Conservation (phyloP, 73 alveolate species). For the Paramecium primaurelia region DNA sequence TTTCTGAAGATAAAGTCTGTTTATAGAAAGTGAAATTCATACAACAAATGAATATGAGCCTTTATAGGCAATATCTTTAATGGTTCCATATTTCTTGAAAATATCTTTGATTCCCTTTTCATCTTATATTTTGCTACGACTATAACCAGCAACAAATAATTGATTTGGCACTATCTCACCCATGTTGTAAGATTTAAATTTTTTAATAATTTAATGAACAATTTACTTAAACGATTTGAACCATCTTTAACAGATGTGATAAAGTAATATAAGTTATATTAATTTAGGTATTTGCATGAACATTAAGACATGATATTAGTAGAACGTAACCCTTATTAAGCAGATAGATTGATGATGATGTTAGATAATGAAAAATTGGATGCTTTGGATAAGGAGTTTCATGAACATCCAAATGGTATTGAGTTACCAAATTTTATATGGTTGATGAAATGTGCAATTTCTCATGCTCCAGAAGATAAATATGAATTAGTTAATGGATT, state of each 20-base stretch:
- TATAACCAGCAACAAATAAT: conserved; percentile 28
- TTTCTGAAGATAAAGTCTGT: neutral
- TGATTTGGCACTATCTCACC: conserved; percentile 5
- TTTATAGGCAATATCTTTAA: neutral
- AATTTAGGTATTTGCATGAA: neutral
- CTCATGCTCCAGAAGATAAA: conserved; percentile 79
- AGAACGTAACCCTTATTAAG: conserved; percentile 29
- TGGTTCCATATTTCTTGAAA: neutral
- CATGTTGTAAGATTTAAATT: neutral
- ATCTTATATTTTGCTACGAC: neutral
- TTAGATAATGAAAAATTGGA: conserved; percentile 91
- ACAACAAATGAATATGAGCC: conserved; percentile 17
- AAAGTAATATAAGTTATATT: neutral
- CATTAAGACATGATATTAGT: neutral
- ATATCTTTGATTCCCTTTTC: conserved; percentile 26
- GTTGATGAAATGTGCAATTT: conserved; percentile 81
- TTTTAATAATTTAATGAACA: neutral
- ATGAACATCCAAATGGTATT: conserved; percentile 89
- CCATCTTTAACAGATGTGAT: neutral
- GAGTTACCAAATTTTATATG: conserved; percentile 78
- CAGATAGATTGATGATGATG: conserved; percentile 92
- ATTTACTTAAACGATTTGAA: neutral
- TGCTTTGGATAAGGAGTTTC: conserved; percentile 90
- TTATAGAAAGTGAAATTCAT: neutral
- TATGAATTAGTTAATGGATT: conserved; percentile 94